Evolutionary conservation across 2,329 filamentous ascomycete species (phyloP).

Genomic region (Grosmannia clavigera): DNA sequence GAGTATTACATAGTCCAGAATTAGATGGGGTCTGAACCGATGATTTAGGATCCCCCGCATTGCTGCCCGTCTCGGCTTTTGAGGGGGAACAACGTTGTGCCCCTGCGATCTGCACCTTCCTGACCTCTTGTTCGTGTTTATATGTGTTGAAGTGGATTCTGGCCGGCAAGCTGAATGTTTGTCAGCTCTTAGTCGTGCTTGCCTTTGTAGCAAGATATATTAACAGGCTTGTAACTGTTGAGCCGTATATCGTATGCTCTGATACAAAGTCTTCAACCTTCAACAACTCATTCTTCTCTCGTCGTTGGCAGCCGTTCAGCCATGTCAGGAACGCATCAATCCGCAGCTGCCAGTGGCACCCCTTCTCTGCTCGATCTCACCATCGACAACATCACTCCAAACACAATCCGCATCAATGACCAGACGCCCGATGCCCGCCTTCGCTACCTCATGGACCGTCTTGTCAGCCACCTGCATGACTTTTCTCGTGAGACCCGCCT

Average conservation of each 20-base stretch:
- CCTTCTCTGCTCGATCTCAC: slow-evolving; percentile 44
- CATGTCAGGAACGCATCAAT: not conserved
- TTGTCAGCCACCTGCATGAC: slow-evolving; percentile 70
- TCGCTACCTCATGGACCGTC: slow-evolving; percentile 58
- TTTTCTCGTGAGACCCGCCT: slow-evolving; percentile 69
- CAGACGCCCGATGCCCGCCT: slow-evolving; percentile 51
- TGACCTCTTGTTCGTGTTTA: too few species aligned
- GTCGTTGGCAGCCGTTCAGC: not conserved
- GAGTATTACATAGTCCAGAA: not conserved
- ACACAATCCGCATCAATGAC: slow-evolving; percentile 63
- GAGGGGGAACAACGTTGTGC: slow-evolving; percentile 1
- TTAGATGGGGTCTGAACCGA: not conserved
- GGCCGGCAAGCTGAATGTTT: not conserved
- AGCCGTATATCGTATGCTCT: too few species aligned
- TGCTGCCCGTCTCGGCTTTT: not conserved
- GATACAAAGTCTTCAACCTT: not conserved
- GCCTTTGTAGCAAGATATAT: not conserved
- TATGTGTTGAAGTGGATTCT: not conserved
- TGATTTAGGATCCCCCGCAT: not conserved
- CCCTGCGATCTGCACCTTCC: not conserved
- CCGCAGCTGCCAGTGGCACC: not conserved
- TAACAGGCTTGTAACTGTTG: too few species aligned
- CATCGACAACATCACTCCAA: slow-evolving; percentile 69
- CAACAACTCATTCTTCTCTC: not conserved
- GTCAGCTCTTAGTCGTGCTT: slow-evolving; percentile 5